phyloP scores from a whole-genome alignment of 1,284 basidiomycete genomes.

The Trichosporon ovoides region DNA sequence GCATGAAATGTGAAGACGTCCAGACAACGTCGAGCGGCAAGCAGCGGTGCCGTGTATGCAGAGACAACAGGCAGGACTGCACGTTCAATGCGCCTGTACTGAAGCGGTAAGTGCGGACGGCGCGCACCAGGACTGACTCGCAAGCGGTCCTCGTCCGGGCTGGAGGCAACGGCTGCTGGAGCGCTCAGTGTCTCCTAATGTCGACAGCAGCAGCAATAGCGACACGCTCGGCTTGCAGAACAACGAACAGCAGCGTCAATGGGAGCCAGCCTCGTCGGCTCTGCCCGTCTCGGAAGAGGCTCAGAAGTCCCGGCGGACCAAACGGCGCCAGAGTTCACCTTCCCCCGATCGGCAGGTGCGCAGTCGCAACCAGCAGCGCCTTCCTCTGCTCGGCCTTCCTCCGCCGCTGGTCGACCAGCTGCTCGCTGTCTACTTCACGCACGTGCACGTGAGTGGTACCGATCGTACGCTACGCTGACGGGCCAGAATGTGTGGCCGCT shows the following conservation, averaged over 20 bases:
- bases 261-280: background rate
- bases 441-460: constrained; percentile 34
- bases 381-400: constrained; percentile 24
- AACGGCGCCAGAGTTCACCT: background rate
- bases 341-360: background rate
- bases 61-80: constrained; percentile 25
- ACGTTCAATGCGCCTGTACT: constrained; percentile 26
- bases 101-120: constrained; percentile 22
- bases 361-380: constrained; percentile 6
- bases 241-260: background rate
- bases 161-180: constrained; percentile 1
- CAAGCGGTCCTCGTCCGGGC: constrained; percentile 1
- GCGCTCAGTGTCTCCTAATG: background rate
- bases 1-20: constrained; percentile 30
- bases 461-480: background rate
- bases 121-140: background rate
- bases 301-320: background rate
- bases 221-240: background rate
- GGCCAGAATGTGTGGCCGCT: constrained; percentile 46
- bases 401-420: constrained; percentile 30
- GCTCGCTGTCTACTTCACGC: constrained; percentile 39
- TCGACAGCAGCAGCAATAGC: background rate
- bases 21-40: constrained; percentile 6
- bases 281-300: background rate
- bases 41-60: constrained; percentile 24